These are phyloP conservation scores for Monilinia fructicola DNA, from an alignment of 2,329 filamentous ascomycete genomes.

Conservation along the genomic window DNA sequence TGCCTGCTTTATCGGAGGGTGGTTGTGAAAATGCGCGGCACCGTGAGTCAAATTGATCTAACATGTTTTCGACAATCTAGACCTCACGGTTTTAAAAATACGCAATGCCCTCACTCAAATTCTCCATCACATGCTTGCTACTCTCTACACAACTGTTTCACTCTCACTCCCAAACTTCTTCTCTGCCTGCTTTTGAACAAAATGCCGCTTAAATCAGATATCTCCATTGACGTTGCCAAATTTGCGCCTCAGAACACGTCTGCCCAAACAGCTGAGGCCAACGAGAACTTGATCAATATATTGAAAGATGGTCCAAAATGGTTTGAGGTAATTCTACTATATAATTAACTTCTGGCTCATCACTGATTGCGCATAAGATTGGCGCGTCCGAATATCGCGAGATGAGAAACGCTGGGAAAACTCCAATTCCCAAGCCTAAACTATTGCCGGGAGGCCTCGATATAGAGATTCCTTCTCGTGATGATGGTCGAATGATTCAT, in stretches of 20 bases:
- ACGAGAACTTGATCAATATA: slow-evolving; percentile 40
- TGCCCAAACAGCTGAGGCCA: slow-evolving; percentile 46
- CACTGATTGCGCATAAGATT: slow-evolving; percentile 42
- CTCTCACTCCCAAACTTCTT: too few species aligned
- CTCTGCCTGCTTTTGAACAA: slow-evolving; percentile 1
- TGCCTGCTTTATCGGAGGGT: neutral
- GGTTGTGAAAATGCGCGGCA: neutral
- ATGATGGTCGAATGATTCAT: slow-evolving; percentile 51
- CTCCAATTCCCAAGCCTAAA: slow-evolving; percentile 48
- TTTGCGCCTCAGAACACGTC: slow-evolving; percentile 46
- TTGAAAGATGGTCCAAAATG: slow-evolving; percentile 47
- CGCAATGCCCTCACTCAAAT: slow-evolving; percentile 42
- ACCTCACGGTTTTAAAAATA: neutral
- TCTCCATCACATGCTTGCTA: slow-evolving; percentile 46
- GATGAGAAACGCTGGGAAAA: slow-evolving; percentile 55
- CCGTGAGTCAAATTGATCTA: neutral
- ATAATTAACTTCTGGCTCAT: neutral
- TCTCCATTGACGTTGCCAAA: slow-evolving; percentile 45
- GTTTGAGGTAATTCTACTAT: slow-evolving; percentile 47
- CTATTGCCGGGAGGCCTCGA: slow-evolving; percentile 49
- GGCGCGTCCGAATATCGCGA: slow-evolving; percentile 54
- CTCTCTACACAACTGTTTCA: neutral
- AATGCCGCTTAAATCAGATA: slow-evolving; percentile 44
- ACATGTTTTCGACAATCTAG: neutral
- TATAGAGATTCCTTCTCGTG: slow-evolving; percentile 52